A percentile compares a stretch with the other conserved stretches of the same genome.
phyloP scores from a whole-genome alignment of 1,284 basidiomycete species.

The Fomitopsis pinicola region DNA sequence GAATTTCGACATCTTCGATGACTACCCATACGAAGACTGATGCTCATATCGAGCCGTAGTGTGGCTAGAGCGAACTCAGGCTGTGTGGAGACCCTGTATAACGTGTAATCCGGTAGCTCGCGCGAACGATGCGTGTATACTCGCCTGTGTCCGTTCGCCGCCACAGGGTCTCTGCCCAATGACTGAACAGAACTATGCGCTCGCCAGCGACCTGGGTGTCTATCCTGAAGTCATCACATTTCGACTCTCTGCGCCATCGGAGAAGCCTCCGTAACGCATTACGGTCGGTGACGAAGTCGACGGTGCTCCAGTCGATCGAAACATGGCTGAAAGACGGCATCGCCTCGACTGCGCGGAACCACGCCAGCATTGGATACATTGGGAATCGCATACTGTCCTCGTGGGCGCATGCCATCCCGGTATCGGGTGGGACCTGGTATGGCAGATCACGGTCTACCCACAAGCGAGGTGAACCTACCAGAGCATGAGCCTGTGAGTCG shows the following conservation, averaged over 20 bases:
- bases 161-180: slow-evolving; percentile 19
- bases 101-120: no score
- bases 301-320: slow-evolving; percentile 38
- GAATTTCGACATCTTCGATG: slow-evolving; percentile 58
- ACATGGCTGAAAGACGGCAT: slow-evolving; percentile 24
- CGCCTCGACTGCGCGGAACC: slow-evolving; percentile 46
- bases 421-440: slow-evolving; percentile 45
- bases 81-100: no score
- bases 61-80: no score
- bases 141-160: slow-evolving; percentile 6
- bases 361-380: slow-evolving; percentile 37
- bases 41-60: no score
- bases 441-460: slow-evolving; percentile 45
- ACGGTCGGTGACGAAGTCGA: slow-evolving; percentile 56
- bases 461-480: slow-evolving; percentile 44
- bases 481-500: neutral
- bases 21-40: slow-evolving; percentile 13
- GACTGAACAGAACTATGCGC: slow-evolving; percentile 47
- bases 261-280: slow-evolving; percentile 54
- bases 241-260: slow-evolving; percentile 39
- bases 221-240: slow-evolving; percentile 45
- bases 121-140: neutral
- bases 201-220: slow-evolving; percentile 51
- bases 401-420: slow-evolving; percentile 39
- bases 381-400: slow-evolving; percentile 46